These are phyloP conservation scores for Paracamarosporium sp. DNA, from an alignment of 2,329 filamentous ascomycete species.

Conservation along the genomic window DNA sequence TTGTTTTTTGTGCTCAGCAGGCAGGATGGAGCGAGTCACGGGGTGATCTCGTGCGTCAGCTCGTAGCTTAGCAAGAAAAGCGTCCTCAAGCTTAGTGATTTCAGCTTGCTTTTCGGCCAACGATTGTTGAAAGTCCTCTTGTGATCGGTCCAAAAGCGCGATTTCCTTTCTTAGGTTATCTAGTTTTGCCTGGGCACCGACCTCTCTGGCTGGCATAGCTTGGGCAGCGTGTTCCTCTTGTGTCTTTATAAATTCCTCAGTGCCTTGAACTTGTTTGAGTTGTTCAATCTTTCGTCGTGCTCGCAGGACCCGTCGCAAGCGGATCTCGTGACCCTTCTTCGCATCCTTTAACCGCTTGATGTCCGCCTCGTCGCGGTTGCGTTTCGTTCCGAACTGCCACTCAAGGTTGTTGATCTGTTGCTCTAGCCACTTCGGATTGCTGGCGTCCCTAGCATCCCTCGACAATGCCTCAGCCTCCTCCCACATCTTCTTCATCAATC, in stretches of 20 bases:
- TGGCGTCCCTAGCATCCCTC: constrained; percentile 19
- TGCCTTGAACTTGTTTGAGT: constrained; percentile 23
- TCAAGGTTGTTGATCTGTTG: constrained; percentile 30
- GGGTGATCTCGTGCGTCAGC: constrained; percentile 24
- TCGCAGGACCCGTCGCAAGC: constrained; percentile 29
- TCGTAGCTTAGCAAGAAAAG: constrained; percentile 29
- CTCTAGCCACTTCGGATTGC: constrained; percentile 33
- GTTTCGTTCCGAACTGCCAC: constrained; percentile 31
- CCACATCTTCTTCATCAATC: constrained; percentile 33
- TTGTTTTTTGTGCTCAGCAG: constrained; percentile 20
- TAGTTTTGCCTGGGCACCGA: constrained; percentile 27
- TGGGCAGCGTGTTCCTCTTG: constrained; percentile 19
- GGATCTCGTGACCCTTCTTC: constrained; percentile 28
- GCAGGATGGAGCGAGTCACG: constrained; percentile 33
- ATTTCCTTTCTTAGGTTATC: constrained; percentile 19
- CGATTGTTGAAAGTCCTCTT: constrained; percentile 6
- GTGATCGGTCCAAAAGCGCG: constrained; percentile 20
- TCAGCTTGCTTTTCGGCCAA: constrained; percentile 11
- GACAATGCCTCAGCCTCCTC: constrained; percentile 23
- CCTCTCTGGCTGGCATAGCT: constrained; percentile 28
- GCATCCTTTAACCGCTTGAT: constrained; percentile 31
- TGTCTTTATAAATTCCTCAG: constrained; percentile 27
- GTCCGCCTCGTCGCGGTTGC: constrained; percentile 32
- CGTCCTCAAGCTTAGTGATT: constrained; percentile 25
- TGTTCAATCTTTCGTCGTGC: constrained; percentile 32